Percentiles rank a stretch among this genome's conserved stretches.
phyloP scores from a whole-genome alignment of 2,329 filamentous ascomycete genomes.

The Apiospora malaysiana region DNA sequence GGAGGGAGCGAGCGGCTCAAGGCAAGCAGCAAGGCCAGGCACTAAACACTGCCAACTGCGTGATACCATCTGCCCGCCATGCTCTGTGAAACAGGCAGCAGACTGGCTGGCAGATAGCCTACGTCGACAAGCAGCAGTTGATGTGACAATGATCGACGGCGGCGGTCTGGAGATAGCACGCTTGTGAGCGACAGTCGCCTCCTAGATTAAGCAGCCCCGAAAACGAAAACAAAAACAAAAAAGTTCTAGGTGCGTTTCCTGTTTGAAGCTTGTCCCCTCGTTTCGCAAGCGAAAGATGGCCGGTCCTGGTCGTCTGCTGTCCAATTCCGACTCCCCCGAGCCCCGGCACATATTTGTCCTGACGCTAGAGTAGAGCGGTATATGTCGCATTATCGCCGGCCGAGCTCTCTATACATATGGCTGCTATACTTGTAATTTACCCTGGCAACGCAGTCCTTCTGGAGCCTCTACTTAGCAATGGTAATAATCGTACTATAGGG shows the following conservation, averaged over 20 bases:
- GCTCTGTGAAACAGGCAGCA: not conserved
- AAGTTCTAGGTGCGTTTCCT: constrained; percentile 4
- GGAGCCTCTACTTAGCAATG: not conserved
- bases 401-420: not conserved
- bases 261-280: constrained; percentile 11
- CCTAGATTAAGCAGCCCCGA: not conserved
- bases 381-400: constrained; percentile 14
- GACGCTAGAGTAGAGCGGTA: constrained; percentile 15
- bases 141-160: not conserved
- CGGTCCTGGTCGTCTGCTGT: constrained; percentile 1
- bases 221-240: not conserved
- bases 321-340: constrained; percentile 11
- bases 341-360: constrained; percentile 5
- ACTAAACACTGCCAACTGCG: not conserved
- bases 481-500: not conserved
- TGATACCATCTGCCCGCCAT: too few species aligned
- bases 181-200: not conserved
- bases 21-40: not conserved
- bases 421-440: not conserved
- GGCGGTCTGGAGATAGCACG: not conserved
- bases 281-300: constrained; percentile 14
- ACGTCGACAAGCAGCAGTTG: not conserved
- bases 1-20: not conserved
- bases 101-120: not conserved
- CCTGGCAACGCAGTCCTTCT: not conserved